Conservation (phyloP, 345 rosid genomes). For the Citrus cavaleriei region DNA sequence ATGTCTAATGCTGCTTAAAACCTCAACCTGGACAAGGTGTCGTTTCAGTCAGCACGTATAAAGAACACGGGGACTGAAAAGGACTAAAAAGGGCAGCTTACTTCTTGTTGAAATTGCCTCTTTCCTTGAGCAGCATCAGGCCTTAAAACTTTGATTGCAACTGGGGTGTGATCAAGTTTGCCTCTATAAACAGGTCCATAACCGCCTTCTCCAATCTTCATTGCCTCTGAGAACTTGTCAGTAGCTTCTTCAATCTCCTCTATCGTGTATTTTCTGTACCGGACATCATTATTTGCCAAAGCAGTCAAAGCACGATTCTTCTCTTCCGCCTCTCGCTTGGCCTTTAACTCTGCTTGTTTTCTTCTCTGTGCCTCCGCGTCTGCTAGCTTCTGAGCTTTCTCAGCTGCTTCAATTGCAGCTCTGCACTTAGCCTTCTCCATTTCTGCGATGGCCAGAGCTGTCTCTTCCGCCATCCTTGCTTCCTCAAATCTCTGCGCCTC, state of each 20-base stretch:
- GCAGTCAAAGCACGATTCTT: slow-evolving; percentile 67
- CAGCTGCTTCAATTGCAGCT: slow-evolving; percentile 85
- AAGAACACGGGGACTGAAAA: background rate
- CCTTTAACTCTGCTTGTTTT: slow-evolving; percentile 68
- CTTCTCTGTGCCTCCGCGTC: slow-evolving; percentile 66
- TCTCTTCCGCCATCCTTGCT: slow-evolving; percentile 68
- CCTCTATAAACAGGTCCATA: slow-evolving; percentile 92
- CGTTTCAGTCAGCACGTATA: background rate
- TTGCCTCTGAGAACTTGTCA: slow-evolving; percentile 35
- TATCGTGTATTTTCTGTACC: slow-evolving; percentile 72
- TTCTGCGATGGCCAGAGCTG: slow-evolving; percentile 74
- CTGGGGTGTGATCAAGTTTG: slow-evolving; percentile 82
- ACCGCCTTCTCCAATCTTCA: slow-evolving; percentile 89
- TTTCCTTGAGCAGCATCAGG: slow-evolving; percentile 92
- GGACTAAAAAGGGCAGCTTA: slow-evolving; percentile 5
- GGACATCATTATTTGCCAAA: slow-evolving; percentile 51
- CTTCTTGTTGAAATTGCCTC: slow-evolving; percentile 90
- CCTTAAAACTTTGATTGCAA: slow-evolving; percentile 83
- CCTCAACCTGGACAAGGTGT: slow-evolving; percentile 55
- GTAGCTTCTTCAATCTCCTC: slow-evolving; percentile 84
- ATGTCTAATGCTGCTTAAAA: slow-evolving; percentile 77
- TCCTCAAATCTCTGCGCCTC: slow-evolving; percentile 68
- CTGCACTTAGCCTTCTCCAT: slow-evolving; percentile 83
- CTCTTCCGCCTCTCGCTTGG: slow-evolving; percentile 60
- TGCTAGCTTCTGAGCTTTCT: slow-evolving; percentile 66